Evolutionary conservation across 2,329 filamentous ascomycete species (phyloP).

Genomic region (Didymella segeticola): DNA sequence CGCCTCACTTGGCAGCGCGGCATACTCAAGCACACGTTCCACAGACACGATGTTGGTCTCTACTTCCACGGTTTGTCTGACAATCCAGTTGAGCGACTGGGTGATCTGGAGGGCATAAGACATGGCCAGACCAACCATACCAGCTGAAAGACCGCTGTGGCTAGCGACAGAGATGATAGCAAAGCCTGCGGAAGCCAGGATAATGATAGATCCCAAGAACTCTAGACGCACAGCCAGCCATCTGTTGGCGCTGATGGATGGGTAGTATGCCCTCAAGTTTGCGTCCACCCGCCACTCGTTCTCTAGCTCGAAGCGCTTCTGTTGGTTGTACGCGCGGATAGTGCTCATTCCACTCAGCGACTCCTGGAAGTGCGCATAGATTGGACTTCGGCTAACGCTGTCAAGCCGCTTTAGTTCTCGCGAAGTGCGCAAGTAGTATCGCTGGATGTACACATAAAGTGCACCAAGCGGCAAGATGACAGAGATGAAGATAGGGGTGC

Average conservation of each 20-base stretch:
- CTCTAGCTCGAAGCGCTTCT: conserved; percentile 84
- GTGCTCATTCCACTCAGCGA: conserved; percentile 92
- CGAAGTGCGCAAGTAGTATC: conserved; percentile 95
- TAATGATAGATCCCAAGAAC: conserved; percentile 93
- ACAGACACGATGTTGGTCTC: conserved; percentile 99
- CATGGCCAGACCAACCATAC: conserved; percentile 91
- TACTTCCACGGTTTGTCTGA: conserved; percentile 98
- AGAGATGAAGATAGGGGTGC: conserved; percentile 80
- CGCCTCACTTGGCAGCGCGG: conserved; percentile 87
- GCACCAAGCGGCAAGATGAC: conserved; percentile 81
- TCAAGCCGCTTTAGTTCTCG: conserved; percentile 95
- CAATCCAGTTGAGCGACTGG: conserved; percentile 97
- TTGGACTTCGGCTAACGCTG: conserved; percentile 92
- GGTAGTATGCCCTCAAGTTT: conserved; percentile 93
- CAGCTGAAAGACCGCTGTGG: conserved; percentile 68
- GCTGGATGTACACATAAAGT: conserved; percentile 91
- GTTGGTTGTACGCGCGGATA: conserved; percentile 92
- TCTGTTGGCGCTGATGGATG: conserved; percentile 86
- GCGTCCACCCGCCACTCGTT: conserved; percentile 98
- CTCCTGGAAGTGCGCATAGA: conserved; percentile 98
- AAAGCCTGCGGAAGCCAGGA: conserved; percentile 83
- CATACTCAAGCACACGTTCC: conserved; percentile 96
- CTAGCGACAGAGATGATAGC: conserved; percentile 79
- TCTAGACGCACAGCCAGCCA: conserved; percentile 96
- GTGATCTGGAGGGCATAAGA: conserved; percentile 98